These are phyloP conservation scores for Chytriomyces sp. DNA, from an alignment of 192 early-diverging fungal genomes.

Conservation along the genomic window DNA sequence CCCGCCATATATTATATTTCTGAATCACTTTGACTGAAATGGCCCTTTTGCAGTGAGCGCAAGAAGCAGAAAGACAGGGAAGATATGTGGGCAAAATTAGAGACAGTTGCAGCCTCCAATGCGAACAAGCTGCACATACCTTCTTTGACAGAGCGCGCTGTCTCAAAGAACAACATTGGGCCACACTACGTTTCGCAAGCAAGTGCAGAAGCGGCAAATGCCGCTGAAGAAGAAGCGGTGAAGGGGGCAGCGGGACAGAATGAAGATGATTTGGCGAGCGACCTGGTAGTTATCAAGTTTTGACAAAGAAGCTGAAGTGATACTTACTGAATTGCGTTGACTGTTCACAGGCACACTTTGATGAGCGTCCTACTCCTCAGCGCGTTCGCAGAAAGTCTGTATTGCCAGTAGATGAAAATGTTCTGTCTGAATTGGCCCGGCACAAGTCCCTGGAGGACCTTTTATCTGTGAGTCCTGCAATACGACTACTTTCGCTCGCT, in stretches of 20 bases:
- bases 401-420: conserved; percentile 67
- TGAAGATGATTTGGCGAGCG: conserved; percentile 53
- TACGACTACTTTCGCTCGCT: not conserved
- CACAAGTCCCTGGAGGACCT: conserved; percentile 68
- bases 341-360: conserved; percentile 54
- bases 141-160: conserved; percentile 16
- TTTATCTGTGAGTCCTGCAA: conserved; percentile 7
- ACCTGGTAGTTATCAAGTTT: conserved; percentile 40
- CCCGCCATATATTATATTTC: not conserved
- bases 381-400: conserved; percentile 70
- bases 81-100: conserved; percentile 80
- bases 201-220: conserved; percentile 16
- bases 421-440: conserved; percentile 61
- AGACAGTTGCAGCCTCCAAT: conserved; percentile 57
- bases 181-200: conserved; percentile 23
- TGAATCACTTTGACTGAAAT: not conserved
- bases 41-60: conserved; percentile 64
- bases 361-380: conserved; percentile 56
- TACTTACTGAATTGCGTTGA: not conserved
- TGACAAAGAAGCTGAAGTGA: not conserved
- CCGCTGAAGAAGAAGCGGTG: conserved; percentile 34
- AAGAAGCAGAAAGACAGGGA: conserved; percentile 81
- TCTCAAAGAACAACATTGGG: conserved; percentile 21
- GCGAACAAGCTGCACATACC: conserved; percentile 45
- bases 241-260: conserved; percentile 22